phyloP scores from a whole-genome alignment of 2,329 filamentous ascomycete genomes.

The Beauveria brongniartii region DNA sequence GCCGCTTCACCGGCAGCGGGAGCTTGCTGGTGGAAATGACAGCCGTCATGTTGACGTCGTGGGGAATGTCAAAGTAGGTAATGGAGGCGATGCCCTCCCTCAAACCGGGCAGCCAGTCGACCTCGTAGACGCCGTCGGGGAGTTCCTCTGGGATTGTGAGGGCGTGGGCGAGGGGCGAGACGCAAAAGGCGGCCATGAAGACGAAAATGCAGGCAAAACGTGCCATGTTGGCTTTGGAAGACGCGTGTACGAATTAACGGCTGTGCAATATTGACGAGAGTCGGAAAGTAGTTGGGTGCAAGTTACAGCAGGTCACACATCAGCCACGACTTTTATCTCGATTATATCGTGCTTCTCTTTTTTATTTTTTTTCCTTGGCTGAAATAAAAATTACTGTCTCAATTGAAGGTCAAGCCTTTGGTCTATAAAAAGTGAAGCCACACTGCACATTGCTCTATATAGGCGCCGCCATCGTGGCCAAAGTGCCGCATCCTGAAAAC shows the following conservation, averaged over 20 bases:
- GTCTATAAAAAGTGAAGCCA: no score
- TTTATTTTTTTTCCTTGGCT: no score
- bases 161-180: background rate
- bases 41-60: constrained; percentile 4
- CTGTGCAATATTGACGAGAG: background rate
- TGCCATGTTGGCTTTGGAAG: background rate
- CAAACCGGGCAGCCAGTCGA: background rate
- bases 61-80: background rate
- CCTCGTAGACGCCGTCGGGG: constrained; percentile 4
- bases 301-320: no score
- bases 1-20: background rate
- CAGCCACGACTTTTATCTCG: no score
- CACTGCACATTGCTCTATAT: no score
- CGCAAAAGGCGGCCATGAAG: background rate
- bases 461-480: no score
- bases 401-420: no score
- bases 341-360: no score
- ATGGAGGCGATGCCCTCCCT: background rate
- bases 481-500: no score
- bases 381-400: no score
- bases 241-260: no score
- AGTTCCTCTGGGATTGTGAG: background rate
- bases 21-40: background rate
- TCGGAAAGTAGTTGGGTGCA: background rate
- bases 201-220: background rate